Base-by-base conservation (phyloP, 768 basidiomycete species). In the Gyrodon lividus region DNA sequence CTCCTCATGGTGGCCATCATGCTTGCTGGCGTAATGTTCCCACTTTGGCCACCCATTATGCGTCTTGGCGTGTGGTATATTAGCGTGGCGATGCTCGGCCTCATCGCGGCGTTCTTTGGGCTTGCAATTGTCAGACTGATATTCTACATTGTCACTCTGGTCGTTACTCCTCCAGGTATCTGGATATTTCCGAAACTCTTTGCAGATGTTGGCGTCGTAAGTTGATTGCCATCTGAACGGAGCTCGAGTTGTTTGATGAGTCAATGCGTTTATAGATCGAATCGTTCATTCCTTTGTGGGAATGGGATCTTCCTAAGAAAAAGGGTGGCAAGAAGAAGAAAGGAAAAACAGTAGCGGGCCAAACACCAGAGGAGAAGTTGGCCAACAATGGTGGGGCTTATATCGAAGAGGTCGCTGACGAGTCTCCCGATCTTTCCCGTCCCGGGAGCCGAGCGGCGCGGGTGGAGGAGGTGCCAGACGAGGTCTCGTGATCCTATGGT, bases 131-230 rank as follows among this genome's bases (percentile, higher is more conserved):
- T 98, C 46, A 83, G 97, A 45, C 76, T 98, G 48, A 89, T 99
- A 60, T 87, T 98, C 74, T 98, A 93, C 72, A 79, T 95, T 70
- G 82, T 94, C 63, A 95, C 96, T n/a, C 67, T 95, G 58, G 71
- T 98, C 62, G 83, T 83, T 50, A 85, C 83, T 28, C 83, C 85
- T 54, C 92, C 92, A 13, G 97, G 95, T 38, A 97, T 99, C 43
- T 99, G 97, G 97, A 88, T 98, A 74, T 99, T 98, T 77, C 97
- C 97, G 0, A 87, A 96, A 66, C 74, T 99, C 28, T 98, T 99
- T 59, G 97, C 96, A 13, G 96, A 99, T 63, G 96, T 98, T 49
- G 95, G 97, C 69, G 96, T 98, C 65, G 97, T 99, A 67, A 71
- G 96, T 85, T 31, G 22, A 28, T 45, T 35, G 3, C 41, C 17